Evolutionary conservation across 2,329 filamentous ascomycete species (phyloP).

Genomic region (Hypoxylon sp.): DNA sequence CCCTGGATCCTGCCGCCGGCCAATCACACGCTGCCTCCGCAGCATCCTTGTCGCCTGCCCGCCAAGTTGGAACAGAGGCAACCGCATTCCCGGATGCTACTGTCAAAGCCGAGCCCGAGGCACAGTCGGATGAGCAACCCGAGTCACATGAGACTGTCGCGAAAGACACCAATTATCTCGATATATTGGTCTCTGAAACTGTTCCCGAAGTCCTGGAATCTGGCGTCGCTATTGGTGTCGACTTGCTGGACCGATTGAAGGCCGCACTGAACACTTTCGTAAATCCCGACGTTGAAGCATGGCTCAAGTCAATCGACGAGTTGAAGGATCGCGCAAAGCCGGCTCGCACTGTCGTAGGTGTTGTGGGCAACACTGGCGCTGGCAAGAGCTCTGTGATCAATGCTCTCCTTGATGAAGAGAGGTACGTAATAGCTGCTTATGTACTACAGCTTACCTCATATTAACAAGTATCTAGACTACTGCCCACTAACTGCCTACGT

Average conservation of each 20-base stretch:
- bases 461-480: slow-evolving; percentile 39
- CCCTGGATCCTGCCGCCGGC: neutral
- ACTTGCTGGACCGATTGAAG: slow-evolving; percentile 42
- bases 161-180: slow-evolving; percentile 29
- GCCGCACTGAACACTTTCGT: slow-evolving; percentile 21
- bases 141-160: neutral
- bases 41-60: neutral
- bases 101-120: neutral
- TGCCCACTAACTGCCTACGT: slow-evolving; percentile 50
- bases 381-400: slow-evolving; percentile 76
- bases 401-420: slow-evolving; percentile 72
- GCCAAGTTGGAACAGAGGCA: neutral
- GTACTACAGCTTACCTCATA: slow-evolving; percentile 41
- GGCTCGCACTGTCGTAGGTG: slow-evolving; percentile 65
- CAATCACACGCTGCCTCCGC: neutral
- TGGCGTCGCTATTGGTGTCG: slow-evolving; percentile 39
- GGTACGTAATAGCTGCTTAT: slow-evolving; percentile 53
- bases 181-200: slow-evolving; percentile 36
- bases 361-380: slow-evolving; percentile 73
- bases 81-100: neutral
- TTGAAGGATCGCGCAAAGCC: slow-evolving; percentile 57
- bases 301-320: slow-evolving; percentile 59
- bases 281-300: slow-evolving; percentile 45
- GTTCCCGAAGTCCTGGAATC: slow-evolving; percentile 44
- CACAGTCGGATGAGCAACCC: neutral